Conservation (phyloP, 345 rosid species). For the Punica granatum region DNA sequence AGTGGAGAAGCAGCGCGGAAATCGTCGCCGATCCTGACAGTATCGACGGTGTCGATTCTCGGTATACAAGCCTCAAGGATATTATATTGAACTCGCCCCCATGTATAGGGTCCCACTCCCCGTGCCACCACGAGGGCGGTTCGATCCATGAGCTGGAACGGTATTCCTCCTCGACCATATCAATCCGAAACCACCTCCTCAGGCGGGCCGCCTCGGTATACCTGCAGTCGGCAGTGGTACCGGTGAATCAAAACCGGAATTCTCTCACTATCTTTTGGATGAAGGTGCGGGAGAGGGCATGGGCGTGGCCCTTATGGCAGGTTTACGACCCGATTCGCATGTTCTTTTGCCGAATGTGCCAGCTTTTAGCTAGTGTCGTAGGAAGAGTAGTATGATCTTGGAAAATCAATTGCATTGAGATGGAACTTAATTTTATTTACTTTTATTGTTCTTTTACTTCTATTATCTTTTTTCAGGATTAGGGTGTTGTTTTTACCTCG, state of each 20-base stretch:
- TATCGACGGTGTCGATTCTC: neutral
- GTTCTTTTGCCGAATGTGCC: neutral
- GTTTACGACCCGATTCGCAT: neutral
- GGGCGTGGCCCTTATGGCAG: neutral
- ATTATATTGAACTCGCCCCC: neutral
- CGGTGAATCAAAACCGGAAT: neutral
- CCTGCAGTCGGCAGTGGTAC: neutral
- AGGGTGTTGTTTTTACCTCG: neutral
- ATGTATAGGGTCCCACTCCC: neutral
- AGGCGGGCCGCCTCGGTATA: neutral
- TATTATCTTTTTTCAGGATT: no score
- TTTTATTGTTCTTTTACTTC: neutral
- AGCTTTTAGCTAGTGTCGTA: neutral
- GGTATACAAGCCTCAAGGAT: constrained; percentile 1
- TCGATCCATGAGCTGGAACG: neutral
- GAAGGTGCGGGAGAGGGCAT: constrained; percentile 1
- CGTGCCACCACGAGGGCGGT: neutral
- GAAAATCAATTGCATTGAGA: no score
- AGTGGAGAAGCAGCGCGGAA: neutral
- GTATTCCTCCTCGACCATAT: neutral
- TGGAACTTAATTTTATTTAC: no score
- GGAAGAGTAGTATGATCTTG: neutral
- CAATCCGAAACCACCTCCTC: neutral
- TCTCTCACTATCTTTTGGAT: neutral
- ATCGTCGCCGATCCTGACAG: neutral